Base-by-base conservation (phyloP, 2,329 filamentous ascomycete genomes). In the Drechslera avenae region DNA sequence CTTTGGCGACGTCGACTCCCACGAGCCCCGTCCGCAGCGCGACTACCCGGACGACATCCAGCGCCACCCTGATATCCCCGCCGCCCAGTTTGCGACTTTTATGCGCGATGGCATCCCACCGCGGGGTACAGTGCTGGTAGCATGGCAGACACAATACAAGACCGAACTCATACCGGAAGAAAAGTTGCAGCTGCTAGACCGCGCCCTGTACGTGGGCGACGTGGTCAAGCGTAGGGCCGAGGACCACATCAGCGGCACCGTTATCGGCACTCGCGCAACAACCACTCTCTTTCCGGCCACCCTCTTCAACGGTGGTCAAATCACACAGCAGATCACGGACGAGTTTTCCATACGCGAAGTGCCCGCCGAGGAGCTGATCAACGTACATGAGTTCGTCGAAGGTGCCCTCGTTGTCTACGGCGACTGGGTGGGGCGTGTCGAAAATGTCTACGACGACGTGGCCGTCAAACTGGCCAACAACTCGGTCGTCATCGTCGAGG, bases 391-490 rank as follows among this genome's bases (percentile, higher is more conserved):
- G 39, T 79, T 77, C 54, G 63, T 73, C 5, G 77, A 79, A 52
- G 81, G 80, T 4, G 79, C 82, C 44, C 73, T 81, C 26, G 73
- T 85, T 17, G 73, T 84, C 10, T 82, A 80, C 62, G 73, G 78
- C 14, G 76, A 81, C 56, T 85, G 83, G 80, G 64, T 86, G 3
- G 84, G 84, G 1, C 68, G 78, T 9, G 76, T 86, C 4, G 75
- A 79, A 42, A 73, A 78, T 2, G 72, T 81, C 36, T 72, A 76
- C 23, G 76, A 80, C 39, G 77, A 81, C 43, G 73, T 84, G 12
- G 74, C 79, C 2, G 54, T 86, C 19, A 76, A 74, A 34, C 73
- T 86, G 10, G 63, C 72, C 5, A 80, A 85, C 63, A 79, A 78
- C 39, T 80, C 75, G 26, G 77, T 85, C 2, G 83, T 85, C 7